Percentiles rank a stretch among this genome's conserved stretches.
These are phyloP conservation scores for Fusarium sp. DNA, from an alignment of 2,329 filamentous ascomycete genomes.

Conservation along the genomic window DNA sequence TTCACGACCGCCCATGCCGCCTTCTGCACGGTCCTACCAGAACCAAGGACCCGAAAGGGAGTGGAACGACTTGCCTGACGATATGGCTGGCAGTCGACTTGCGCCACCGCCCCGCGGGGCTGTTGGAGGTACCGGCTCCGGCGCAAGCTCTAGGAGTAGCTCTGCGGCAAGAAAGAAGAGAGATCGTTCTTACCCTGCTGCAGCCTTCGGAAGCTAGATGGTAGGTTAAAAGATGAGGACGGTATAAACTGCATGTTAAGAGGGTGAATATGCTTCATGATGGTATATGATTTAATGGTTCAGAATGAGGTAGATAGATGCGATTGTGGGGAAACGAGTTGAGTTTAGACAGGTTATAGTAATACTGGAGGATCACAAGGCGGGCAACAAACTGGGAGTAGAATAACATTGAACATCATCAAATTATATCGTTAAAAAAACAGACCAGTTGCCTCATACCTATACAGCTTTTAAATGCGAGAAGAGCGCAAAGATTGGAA, in stretches of 20 bases:
- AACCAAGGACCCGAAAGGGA: conserved; percentile 68
- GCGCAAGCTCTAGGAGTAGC: conserved; percentile 66
- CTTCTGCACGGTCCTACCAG: conserved; percentile 64
- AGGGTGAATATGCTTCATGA: conserved; percentile 24
- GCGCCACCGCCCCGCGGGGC: conserved; percentile 45
- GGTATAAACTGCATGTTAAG: background rate
- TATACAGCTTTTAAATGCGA: conserved; percentile 31
- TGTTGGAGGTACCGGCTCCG: conserved; percentile 51
- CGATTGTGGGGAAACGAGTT: background rate
- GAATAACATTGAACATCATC: conserved; percentile 7
- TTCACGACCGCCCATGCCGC: conserved; percentile 40
- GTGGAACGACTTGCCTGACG: conserved; percentile 73
- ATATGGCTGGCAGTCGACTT: conserved; percentile 61
- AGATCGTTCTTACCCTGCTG: conserved; percentile 70
- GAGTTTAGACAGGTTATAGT: conserved; percentile 10
- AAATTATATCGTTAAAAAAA: conserved; percentile 20
- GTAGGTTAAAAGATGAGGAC: background rate
- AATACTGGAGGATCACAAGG: conserved; percentile 1
- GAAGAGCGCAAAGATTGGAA: conserved; percentile 5
- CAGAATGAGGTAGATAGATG: conserved; percentile 13
- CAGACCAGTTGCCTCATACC: conserved; percentile 15
- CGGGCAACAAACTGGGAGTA: background rate
- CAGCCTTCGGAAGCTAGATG: conserved; percentile 64
- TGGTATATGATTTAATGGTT: conserved; percentile 22
- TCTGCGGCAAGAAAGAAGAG: conserved; percentile 66